These are phyloP conservation scores for Xylaria multiplex DNA, from an alignment of 2,329 filamentous ascomycete species.

Conservation along the genomic window DNA sequence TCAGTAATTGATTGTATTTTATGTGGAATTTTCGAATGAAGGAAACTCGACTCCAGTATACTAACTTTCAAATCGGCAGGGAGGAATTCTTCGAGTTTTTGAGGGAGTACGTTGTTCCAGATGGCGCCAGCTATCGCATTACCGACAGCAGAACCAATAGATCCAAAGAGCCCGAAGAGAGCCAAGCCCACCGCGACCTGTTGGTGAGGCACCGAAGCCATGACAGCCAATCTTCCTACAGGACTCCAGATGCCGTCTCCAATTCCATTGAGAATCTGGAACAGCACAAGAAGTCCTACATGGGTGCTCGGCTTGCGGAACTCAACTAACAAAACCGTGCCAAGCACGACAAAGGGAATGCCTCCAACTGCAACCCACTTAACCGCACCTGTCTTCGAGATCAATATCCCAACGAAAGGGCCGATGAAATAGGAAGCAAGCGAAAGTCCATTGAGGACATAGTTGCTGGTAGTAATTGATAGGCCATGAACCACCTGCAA, in stretches of 20 bases:
- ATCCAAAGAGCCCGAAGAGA: slow-evolving; percentile 20
- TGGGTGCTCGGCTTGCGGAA: slow-evolving; percentile 15
- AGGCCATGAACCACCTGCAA: slow-evolving; percentile 22
- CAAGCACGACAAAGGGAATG: slow-evolving; percentile 15
- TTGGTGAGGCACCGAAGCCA: slow-evolving; percentile 18
- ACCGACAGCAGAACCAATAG: slow-evolving; percentile 20
- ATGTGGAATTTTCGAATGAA: too few species aligned
- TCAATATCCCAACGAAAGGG: slow-evolving; percentile 13
- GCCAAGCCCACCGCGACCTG: slow-evolving; percentile 19
- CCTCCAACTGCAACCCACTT: slow-evolving; percentile 21
- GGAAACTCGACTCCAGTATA: background rate
- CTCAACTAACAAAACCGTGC: slow-evolving; percentile 15
- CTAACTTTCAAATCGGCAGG: slow-evolving; percentile 15
- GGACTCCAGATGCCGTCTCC: slow-evolving; percentile 20
- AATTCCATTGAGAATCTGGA: slow-evolving; percentile 21
- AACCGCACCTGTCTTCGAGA: slow-evolving; percentile 16
- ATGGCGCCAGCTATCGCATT: slow-evolving; percentile 20
- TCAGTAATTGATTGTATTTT: background rate
- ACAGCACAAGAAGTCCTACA: slow-evolving; percentile 17
- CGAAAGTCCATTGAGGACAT: slow-evolving; percentile 18
- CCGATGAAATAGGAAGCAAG: slow-evolving; percentile 19
- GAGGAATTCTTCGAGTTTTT: slow-evolving; percentile 16
- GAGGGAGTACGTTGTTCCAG: slow-evolving; percentile 15
- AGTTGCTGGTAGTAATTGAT: slow-evolving; percentile 15
- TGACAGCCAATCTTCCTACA: slow-evolving; percentile 10